Percentiles rank a stretch among this genome's conserved stretches.
phyloP scores from a whole-genome alignment of 441 rosid species.

The Adansonia grandidieri region DNA sequence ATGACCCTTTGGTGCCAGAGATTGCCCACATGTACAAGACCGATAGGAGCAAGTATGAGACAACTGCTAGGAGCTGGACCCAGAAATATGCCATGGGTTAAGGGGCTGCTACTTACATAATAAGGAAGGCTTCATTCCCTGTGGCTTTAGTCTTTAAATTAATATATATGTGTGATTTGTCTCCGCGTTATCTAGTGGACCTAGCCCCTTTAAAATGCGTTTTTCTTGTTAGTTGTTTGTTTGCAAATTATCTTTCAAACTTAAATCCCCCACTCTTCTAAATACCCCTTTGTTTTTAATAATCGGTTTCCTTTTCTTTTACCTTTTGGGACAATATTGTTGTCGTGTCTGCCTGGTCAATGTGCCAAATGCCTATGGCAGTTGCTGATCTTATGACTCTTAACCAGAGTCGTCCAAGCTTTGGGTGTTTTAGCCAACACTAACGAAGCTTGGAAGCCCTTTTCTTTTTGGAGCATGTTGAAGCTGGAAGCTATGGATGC shows the following conservation, averaged over 20 bases:
- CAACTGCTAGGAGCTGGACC: slow-evolving; percentile 38
- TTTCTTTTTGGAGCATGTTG: background rate
- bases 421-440: background rate
- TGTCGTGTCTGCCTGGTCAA: background rate
- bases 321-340: background rate
- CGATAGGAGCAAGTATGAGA: slow-evolving; percentile 31
- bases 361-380: background rate
- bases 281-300: background rate
- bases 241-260: slow-evolving; percentile 31
- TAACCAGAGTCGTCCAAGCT: background rate
- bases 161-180: slow-evolving; percentile 39
- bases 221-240: slow-evolving; percentile 47
- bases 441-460: no score
- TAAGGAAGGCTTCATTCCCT: slow-evolving; percentile 49
- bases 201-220: slow-evolving; percentile 42
- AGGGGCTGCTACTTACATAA: slow-evolving; percentile 30
- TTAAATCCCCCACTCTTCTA: background rate
- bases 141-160: slow-evolving; percentile 40
- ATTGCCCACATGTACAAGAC: slow-evolving; percentile 41
- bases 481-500: background rate
- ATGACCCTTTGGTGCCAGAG: slow-evolving; percentile 39
- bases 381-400: background rate
- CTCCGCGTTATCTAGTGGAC: slow-evolving; percentile 35
- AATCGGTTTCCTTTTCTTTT: background rate
- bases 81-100: slow-evolving; percentile 40